phyloP scores from a whole-genome alignment of 2,329 filamentous ascomycete genomes.

The Helotiales sp. region DNA sequence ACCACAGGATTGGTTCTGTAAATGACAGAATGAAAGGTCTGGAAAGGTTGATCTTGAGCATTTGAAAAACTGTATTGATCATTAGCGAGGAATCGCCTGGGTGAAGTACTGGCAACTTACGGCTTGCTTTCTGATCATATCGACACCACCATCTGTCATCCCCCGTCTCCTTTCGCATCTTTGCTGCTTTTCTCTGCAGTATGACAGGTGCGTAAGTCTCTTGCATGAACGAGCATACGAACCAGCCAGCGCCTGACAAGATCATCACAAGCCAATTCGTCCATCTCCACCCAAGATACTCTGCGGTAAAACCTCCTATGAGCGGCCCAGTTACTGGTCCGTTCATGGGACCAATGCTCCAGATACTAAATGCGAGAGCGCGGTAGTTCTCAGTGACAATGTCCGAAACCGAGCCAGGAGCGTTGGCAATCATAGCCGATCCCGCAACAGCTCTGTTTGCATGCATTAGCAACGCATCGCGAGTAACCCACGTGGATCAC shows the following conservation, averaged over 20 bases:
- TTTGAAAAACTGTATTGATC: constrained; percentile 59
- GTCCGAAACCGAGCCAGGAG: constrained; percentile 82
- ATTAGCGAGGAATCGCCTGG: constrained; percentile 8
- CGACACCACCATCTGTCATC: constrained; percentile 78
- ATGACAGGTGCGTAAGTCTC: constrained; percentile 81
- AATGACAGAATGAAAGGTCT: constrained; percentile 78
- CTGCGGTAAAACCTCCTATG: constrained; percentile 79
- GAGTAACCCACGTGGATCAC: constrained; percentile 33
- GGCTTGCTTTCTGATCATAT: constrained; percentile 68
- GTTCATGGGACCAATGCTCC: constrained; percentile 84
- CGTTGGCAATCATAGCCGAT: constrained; percentile 81
- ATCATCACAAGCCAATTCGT: constrained; percentile 83
- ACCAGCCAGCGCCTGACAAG: constrained; percentile 64
- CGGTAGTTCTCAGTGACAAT: constrained; percentile 81
- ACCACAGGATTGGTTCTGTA: constrained; percentile 81
- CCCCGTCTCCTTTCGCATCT: constrained; percentile 68
- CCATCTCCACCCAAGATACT: constrained; percentile 87
- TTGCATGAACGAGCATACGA: constrained; percentile 63
- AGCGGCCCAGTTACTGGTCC: constrained; percentile 69
- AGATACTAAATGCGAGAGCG: constrained; percentile 82
- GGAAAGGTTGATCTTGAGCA: constrained; percentile 77
- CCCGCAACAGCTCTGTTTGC: constrained; percentile 67
- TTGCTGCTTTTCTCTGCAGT: constrained; percentile 68
- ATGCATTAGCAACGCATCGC: constrained; percentile 12
- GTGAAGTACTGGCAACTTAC: constrained; percentile 29